phyloP scores from a whole-genome alignment of 306 rosid species.

The Sophora flavescens region DNA sequence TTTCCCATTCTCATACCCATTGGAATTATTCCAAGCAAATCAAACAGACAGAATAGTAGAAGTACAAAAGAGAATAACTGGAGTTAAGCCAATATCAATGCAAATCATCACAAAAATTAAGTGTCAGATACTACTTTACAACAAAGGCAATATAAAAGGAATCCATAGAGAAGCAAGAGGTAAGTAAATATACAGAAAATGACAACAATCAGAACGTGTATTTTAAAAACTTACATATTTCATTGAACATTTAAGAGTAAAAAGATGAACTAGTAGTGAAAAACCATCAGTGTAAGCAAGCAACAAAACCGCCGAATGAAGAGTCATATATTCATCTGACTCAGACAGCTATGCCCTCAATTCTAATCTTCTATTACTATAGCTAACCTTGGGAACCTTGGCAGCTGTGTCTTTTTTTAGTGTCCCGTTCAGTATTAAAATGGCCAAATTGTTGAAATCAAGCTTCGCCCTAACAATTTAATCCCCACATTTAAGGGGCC shows the following conservation, averaged over 20 bases:
- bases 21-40: neutral
- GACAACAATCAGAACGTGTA: neutral
- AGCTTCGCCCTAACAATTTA: neutral
- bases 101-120: neutral
- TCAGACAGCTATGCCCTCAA: neutral
- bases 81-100: neutral
- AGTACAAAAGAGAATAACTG: neutral
- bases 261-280: neutral
- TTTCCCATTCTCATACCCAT: neutral
- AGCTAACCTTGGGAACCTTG: neutral
- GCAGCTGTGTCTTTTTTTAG: no score
- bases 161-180: neutral
- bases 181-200: neutral
- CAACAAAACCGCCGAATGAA: neutral
- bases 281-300: neutral
- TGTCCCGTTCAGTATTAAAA: neutral
- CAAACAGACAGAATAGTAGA: neutral
- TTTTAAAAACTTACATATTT: neutral
- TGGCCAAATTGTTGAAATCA: neutral
- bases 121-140: neutral
- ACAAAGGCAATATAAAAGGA: neutral
- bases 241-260: neutral
- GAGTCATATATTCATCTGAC: neutral
- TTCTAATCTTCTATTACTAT: neutral
- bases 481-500: no score